phyloP scores from a whole-genome alignment of 441 rosid species.

The Erysimum pusillum region DNA sequence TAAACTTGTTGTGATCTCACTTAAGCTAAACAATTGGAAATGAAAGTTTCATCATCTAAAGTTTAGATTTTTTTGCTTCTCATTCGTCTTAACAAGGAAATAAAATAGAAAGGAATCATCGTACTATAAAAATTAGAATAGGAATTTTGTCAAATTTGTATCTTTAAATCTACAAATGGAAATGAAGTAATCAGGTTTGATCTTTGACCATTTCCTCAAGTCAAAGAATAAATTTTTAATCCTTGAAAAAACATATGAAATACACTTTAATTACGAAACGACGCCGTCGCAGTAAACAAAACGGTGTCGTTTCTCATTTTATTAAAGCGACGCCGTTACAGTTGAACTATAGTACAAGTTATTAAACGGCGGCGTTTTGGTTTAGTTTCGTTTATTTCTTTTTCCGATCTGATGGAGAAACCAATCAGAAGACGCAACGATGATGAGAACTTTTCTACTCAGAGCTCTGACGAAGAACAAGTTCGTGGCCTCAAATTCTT shows the following conservation, averaged over 20 bases:
- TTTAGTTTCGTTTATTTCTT: not conserved
- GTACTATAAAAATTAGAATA: not conserved
- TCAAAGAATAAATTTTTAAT: not conserved
- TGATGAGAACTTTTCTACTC: constrained; percentile 39
- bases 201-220: constrained; percentile 1
- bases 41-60: constrained; percentile 4
- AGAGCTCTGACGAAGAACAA: constrained; percentile 41
- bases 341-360: no score
- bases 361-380: not conserved
- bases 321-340: not conserved
- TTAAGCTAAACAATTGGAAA: not conserved
- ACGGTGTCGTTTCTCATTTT: not conserved
- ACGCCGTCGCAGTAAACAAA: not conserved
- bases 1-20: constrained; percentile 19
- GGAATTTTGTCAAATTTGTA: not conserved
- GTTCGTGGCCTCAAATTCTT: constrained; percentile 5
- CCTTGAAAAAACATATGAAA: not conserved
- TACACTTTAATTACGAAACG: not conserved
- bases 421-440: constrained; percentile 19
- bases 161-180: constrained; percentile 29
- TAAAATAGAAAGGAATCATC: constrained; percentile 7
- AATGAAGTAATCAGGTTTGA: constrained; percentile 26
- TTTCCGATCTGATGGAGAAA: constrained; percentile 4
- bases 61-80: not conserved
- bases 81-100: not conserved